Evolutionary conservation across 352 stramenopile genomes (phyloP).

Genomic region (Phytophthora hybrid): DNA sequence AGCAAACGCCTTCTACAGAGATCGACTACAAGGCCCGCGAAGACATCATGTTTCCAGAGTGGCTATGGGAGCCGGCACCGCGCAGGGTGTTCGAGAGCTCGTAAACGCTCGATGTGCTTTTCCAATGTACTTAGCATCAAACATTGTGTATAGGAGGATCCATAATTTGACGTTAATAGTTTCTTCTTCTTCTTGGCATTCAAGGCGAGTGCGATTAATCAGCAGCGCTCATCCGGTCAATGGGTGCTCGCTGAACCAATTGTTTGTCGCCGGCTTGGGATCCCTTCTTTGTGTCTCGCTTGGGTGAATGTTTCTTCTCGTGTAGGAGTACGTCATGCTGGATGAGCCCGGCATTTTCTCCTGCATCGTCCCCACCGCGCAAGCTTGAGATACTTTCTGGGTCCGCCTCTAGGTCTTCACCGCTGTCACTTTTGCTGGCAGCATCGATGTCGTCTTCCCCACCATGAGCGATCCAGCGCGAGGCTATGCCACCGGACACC

Average conservation of each 20-base stretch:
- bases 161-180: background rate
- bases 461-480: slow-evolving; percentile 47
- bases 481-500: slow-evolving; percentile 63
- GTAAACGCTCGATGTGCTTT: background rate
- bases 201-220: slow-evolving; percentile 8
- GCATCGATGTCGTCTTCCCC: slow-evolving; percentile 43
- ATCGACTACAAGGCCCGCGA: slow-evolving; percentile 16
- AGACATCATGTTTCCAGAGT: slow-evolving; percentile 23
- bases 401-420: slow-evolving; percentile 24
- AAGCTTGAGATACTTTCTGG: slow-evolving; percentile 15
- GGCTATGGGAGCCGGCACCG: slow-evolving; percentile 17
- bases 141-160: background rate
- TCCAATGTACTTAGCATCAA: background rate
- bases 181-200: background rate
- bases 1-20: background rate
- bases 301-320: slow-evolving; percentile 33
- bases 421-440: slow-evolving; percentile 29
- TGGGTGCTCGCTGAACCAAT: slow-evolving; percentile 22
- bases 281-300: slow-evolving; percentile 12
- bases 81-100: slow-evolving; percentile 18
- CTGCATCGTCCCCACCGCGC: slow-evolving; percentile 24
- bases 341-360: slow-evolving; percentile 38
- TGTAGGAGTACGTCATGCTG: slow-evolving; percentile 38
- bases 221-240: slow-evolving; percentile 16
- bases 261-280: slow-evolving; percentile 19